Conservation (phyloP, 1,284 basidiomycete species). For the Fomitopsis schrenkii region DNA sequence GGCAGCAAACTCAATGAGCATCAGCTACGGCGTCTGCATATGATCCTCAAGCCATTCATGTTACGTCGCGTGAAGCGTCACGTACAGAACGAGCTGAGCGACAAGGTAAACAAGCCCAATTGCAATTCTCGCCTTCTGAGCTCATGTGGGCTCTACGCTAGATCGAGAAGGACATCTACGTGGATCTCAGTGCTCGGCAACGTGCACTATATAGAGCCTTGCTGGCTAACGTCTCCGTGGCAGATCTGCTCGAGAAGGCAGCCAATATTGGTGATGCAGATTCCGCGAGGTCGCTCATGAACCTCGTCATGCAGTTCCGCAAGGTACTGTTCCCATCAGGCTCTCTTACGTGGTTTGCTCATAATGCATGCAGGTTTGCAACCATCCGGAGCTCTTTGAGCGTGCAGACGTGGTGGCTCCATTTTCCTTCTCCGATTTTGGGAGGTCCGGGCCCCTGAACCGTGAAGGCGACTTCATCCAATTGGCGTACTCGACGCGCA, state of each 20-base stretch:
- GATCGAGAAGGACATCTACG: conserved; percentile 97
- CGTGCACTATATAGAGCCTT: conserved; percentile 90
- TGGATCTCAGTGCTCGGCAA: conserved; percentile 93
- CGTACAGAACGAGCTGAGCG: conserved; percentile 99
- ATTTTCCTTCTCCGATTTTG: conserved; percentile 85
- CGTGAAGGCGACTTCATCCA: conserved; percentile 86
- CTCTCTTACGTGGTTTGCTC: background rate
- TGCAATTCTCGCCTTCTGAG: background rate
- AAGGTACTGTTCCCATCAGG: conserved; percentile 51
- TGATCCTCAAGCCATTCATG: conserved; percentile 99
- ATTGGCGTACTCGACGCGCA: conserved; percentile 82
- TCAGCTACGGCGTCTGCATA: conserved; percentile 92
- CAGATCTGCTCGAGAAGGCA: conserved; percentile 92
- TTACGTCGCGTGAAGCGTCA: conserved; percentile 95
- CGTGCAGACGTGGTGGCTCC: conserved; percentile 95
- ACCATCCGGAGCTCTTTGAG: conserved; percentile 98
- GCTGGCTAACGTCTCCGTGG: conserved; percentile 90
- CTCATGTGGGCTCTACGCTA: conserved; percentile 27
- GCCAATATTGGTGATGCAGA: conserved; percentile 87
- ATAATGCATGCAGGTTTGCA: conserved; percentile 71
- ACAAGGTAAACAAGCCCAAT: conserved; percentile 67
- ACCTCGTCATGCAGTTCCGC: conserved; percentile 99
- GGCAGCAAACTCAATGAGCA: conserved; percentile 92
- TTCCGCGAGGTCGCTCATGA: conserved; percentile 93
- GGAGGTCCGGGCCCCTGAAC: conserved; percentile 75